Base-by-base conservation (phyloP, 164 flowering plant genomes). In the Warburgia ugandensis region DNA sequence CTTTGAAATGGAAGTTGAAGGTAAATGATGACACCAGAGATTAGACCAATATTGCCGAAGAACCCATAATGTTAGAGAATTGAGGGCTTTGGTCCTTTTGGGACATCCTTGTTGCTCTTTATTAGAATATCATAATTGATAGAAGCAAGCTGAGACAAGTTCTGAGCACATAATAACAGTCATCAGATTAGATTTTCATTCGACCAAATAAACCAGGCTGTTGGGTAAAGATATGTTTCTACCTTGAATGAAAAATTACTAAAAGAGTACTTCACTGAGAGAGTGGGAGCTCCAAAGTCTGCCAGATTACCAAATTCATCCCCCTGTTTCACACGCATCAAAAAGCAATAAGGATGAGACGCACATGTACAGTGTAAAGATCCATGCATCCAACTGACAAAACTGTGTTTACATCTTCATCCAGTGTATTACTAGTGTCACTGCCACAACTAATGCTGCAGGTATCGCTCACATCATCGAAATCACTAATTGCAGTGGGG, bases 221-320 rank as follows among this genome's bases (percentile, higher is more conserved):
- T 29, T 11, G 6, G 1, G 8, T 8, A 12, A 7, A 10, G 28
- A 5, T 1, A 19, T 30, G 40, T 33, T 43, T 68, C 63, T 58
- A 94, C 99, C 99, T 94, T 94, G 41, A 89, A 94, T 14, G 99
- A 94, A 70, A 94, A 94, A 68, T 94, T 94, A 51, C 97, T 90
- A 63, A 90, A 94, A 0, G 96, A 89, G 67, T 88, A 94, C 45
- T 72, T 74, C 63, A 78, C 77, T n/a, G 63, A 60, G 48, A 77
- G 83, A 38, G 62, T 37, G 12, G 94, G 75, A 44, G 63, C 56
- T 38, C 68, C 52, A 59, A 94, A 89, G 2, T 89, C 96, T 51
- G 92, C 73, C 63, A 94, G 67, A 66, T 68, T 75, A 29, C 88
- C 83, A 63, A 79, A 94, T 67, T 81, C 96, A 63, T 94, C 99